Evolutionary conservation across 1,139 yeast species (phyloP), one percentile per base, ranked within the genome.

Genomic region (Yarrowia galli): DNA sequence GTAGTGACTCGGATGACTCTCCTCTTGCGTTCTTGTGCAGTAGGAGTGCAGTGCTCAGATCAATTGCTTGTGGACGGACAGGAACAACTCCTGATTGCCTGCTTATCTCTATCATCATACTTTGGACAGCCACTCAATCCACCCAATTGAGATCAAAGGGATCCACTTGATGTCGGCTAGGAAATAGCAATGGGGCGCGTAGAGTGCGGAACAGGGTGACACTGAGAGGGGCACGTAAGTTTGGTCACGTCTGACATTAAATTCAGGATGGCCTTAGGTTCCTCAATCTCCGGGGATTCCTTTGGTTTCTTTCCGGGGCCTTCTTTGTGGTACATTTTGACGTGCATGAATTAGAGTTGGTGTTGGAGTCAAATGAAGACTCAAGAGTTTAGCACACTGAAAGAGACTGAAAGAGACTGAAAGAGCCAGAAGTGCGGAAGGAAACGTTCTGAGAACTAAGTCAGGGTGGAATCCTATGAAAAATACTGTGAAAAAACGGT

Each of bases 221-320:
- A 53, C 32, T 10, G 25, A 10, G 32, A 13, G 45, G 43, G 18
- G 32, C n/a, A 20, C 45, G 60, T 53, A 53, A 53, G 60, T 53
- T 53, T 22, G 45, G 23, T 36, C 60, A 53, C 60, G 60, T 53
- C 22, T 22, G 60, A 16, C 16, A 53, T 53, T 38, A 36, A 22
- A 51, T 51, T 51, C 42, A 8, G 16, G 28, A 20, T n/a, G 15
- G n/a, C 12, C 60, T 53, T 53, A 36, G 45, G 45, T 38, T 53
- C 1, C 32, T 28, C 43, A 36, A 53, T 53, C 23, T 53, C 60
- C 60, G 60, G 60, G 60, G 60, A 22, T 53, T 53, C 58, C 60
- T 53, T 51, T 53, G 60, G 60, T 53, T 8, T 38, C 60, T 53
- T 53, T 53, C 60, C 32, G 60, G 32, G 35, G 45, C 5, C 3